phyloP scores from a whole-genome alignment of 2,329 filamentous ascomycete species.

The Lachnellula subtilissima region DNA sequence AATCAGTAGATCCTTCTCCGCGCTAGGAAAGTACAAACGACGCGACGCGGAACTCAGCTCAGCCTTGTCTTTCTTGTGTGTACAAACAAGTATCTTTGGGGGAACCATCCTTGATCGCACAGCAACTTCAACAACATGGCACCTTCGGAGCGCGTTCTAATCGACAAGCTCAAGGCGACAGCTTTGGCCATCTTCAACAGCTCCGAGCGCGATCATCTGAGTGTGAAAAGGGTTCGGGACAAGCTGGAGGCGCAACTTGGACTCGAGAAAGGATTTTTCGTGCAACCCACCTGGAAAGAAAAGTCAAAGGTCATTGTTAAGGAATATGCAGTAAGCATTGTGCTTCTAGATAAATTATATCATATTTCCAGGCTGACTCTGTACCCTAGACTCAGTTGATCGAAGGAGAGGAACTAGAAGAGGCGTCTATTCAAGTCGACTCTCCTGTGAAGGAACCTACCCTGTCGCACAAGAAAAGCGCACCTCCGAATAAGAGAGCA shows the following conservation, averaged over 20 bases:
- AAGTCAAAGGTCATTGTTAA: slow-evolving; percentile 53
- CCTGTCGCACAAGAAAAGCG: slow-evolving; percentile 25
- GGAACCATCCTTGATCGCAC: background rate
- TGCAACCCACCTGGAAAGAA: slow-evolving; percentile 46
- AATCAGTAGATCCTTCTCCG: background rate
- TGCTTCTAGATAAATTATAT: background rate
- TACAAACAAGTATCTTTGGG: background rate
- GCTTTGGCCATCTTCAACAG: slow-evolving; percentile 1
- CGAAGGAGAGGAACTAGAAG: slow-evolving; percentile 2
- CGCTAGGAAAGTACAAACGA: background rate
- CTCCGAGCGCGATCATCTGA: slow-evolving; percentile 36
- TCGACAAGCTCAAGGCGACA: slow-evolving; percentile 3
- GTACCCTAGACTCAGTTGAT: background rate
- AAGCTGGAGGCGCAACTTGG: slow-evolving; percentile 43
- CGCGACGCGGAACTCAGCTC: background rate
- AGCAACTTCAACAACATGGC: slow-evolving; percentile 2
- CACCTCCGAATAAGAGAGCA: slow-evolving; percentile 40
- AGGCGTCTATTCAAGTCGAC: slow-evolving; percentile 4
- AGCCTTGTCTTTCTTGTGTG: background rate
- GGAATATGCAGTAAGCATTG: slow-evolving; percentile 42
- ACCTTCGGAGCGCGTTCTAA: slow-evolving; percentile 1
- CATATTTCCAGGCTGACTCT: background rate
- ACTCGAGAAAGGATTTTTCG: slow-evolving; percentile 48
- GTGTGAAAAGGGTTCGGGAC: slow-evolving; percentile 53
- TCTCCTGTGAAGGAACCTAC: slow-evolving; percentile 6